Percentiles rank a stretch among this genome's conserved stretches.
Conservation (phyloP, 23 red algal species). For the Gracilaria gracilis region DNA sequence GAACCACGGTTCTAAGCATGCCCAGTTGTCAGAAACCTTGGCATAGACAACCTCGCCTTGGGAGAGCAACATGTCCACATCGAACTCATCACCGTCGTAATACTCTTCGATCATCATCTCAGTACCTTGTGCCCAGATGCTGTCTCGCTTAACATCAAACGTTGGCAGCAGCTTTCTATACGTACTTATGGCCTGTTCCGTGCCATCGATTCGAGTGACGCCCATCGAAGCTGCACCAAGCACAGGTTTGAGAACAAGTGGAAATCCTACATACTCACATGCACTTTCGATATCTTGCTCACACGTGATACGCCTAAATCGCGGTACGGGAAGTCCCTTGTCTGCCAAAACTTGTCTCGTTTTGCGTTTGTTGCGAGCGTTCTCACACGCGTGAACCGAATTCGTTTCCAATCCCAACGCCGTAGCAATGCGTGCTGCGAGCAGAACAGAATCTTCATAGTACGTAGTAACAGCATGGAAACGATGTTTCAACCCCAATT, state of each 20-base stretch:
- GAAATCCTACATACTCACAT: slow-evolving; percentile 88
- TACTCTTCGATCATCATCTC: slow-evolving; percentile 96
- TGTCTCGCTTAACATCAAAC: slow-evolving; percentile 66
- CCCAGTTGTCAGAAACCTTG: slow-evolving; percentile 96
- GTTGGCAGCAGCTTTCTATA: slow-evolving; percentile 59
- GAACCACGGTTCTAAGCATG: slow-evolving; percentile 93
- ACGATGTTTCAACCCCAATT: background rate
- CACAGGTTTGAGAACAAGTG: slow-evolving; percentile 89
- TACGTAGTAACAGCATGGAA: slow-evolving; percentile 95
- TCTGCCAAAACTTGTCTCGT: slow-evolving; percentile 88
- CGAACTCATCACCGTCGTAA: slow-evolving; percentile 98
- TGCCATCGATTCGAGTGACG: slow-evolving; percentile 62
- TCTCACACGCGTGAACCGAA: slow-evolving; percentile 73
- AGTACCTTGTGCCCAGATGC: slow-evolving; percentile 89
- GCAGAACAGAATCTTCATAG: slow-evolving; percentile 92
- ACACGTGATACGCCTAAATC: slow-evolving; percentile 55
- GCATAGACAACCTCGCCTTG: slow-evolving; percentile 87
- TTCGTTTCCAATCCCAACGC: slow-evolving; percentile 75
- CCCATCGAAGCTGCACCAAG: slow-evolving; percentile 93
- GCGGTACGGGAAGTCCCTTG: slow-evolving; percentile 77
- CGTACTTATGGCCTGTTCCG: slow-evolving; percentile 44
- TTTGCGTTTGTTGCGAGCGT: slow-evolving; percentile 86
- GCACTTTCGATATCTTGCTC: slow-evolving; percentile 74
- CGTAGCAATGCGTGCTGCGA: slow-evolving; percentile 85
- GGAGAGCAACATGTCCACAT: slow-evolving; percentile 90